Base-by-base conservation (phyloP, 208 protist genomes). In the Wallacemonas sp. region DNA sequence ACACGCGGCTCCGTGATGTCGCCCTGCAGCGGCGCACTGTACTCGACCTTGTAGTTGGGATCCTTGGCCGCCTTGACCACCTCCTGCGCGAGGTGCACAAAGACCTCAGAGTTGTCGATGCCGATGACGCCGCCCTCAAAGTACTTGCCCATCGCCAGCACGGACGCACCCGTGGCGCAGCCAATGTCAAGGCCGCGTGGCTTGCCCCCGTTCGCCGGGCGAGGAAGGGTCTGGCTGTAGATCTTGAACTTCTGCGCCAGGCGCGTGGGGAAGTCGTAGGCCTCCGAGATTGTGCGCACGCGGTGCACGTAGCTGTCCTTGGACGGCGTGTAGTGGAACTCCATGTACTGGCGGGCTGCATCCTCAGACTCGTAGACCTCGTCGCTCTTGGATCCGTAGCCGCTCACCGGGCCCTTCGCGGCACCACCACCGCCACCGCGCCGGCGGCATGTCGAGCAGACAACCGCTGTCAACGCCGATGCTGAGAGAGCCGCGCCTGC, bases 261-360 rank as follows among this genome's bases (percentile, higher is more conserved):
- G 26, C 91, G 80, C 26, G 61, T 61, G 11, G 88, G 85, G 70
- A 89, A 96, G 70, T 94, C 78, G 65, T 82, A 92, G 58, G 78
- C 77, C 52, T 88, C 83, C 19, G 26, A 68, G 39, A 90, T 58
- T 12, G 61, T 57, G 14, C 67, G 77, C 11, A 85, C 46, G 0
- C 43, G 36, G 39, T 83, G 78, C 14, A 66, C 68, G 77, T 80
- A 92, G 68, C 73, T 85, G 32, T 77, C 70, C 1, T 58, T 44
- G 1, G 76, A 77, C 1, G 84, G 80, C 4, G 84, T 89, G 78
- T 80, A 93, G 74, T 95, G 87, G 61, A 95, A 92, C 80, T 93
- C 81, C 74, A 93, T 82, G 68, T 92, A 92, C 76, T 95, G 84
- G 21, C 78, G 76, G 11, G 73, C 77, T n/a, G 68, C 70, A 3